These are phyloP conservation scores for Wickerhamiella galacta DNA, from an alignment of 805 yeast species.

Conservation along the genomic window DNA sequence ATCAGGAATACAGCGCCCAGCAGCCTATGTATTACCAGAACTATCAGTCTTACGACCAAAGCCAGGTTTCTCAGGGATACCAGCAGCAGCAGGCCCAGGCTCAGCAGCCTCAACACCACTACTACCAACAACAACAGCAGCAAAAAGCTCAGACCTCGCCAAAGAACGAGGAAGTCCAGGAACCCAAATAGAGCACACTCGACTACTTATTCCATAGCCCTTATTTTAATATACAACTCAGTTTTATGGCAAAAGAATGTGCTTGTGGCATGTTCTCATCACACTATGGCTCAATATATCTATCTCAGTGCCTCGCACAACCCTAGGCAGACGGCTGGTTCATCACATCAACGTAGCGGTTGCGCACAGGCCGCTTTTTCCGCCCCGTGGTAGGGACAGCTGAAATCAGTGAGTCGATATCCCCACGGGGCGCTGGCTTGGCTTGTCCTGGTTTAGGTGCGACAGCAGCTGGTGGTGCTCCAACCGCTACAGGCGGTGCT, in stretches of 20 bases:
- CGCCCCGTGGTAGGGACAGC: neutral
- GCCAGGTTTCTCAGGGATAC: conserved; percentile 2
- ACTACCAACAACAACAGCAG: conserved; percentile 1
- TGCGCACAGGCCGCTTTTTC: neutral
- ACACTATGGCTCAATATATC: neutral
- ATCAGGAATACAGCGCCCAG: conserved; percentile 3
- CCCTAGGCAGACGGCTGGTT: neutral
- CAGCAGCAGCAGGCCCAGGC: conserved; percentile 4
- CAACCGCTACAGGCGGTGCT: too few relatives aligned
- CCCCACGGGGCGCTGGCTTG: neutral
- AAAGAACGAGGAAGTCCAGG: neutral
- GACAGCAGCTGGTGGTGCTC: neutral
- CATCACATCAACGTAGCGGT: conserved; percentile 1
- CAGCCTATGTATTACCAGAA: conserved; percentile 3
- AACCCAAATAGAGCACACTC: neutral
- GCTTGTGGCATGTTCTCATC: neutral
- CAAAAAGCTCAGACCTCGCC: neutral
- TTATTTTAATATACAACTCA: neutral
- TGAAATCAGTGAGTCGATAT: neutral
- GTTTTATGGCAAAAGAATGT: too few relatives aligned
- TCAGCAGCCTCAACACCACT: conserved; percentile 2
- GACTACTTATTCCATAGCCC: neutral
- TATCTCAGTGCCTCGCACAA: neutral
- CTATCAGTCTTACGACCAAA: conserved; percentile 1
- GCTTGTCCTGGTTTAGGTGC: neutral